Evolutionary conservation across 2,329 filamentous ascomycete genomes (phyloP).

Genomic region (Emydomyces testavorans): DNA sequence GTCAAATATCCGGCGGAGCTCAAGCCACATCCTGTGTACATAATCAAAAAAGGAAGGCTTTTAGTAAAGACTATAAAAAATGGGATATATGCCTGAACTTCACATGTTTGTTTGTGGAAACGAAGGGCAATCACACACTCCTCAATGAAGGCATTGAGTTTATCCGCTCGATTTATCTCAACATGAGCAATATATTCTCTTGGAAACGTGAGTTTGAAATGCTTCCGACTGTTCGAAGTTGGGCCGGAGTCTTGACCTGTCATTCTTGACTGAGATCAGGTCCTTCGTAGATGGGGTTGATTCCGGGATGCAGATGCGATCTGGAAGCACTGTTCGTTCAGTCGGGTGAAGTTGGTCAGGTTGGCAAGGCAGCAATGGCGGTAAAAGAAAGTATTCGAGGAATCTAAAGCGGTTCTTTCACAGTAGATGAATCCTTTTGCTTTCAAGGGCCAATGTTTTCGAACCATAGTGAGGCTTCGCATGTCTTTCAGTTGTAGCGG

Average conservation of each 20-base stretch:
- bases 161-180: constrained; percentile 75
- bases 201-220: constrained; percentile 66
- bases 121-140: constrained; percentile 41
- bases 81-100: too few relatives aligned
- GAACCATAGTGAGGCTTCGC: background rate
- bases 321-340: background rate
- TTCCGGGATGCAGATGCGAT: too few relatives aligned
- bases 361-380: background rate
- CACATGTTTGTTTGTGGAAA: too few relatives aligned
- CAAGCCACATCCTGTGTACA: constrained; percentile 67
- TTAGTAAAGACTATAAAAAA: background rate
- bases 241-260: background rate
- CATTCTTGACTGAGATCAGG: constrained; percentile 10
- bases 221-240: constrained; percentile 28
- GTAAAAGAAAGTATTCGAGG: too few relatives aligned
- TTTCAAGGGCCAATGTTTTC: background rate
- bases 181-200: constrained; percentile 69
- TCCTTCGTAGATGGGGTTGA: too few relatives aligned
- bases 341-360: background rate
- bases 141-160: constrained; percentile 79
- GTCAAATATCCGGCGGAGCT: constrained; percentile 61
- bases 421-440: background rate
- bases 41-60: background rate
- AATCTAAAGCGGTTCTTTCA: too few relatives aligned
- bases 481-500: background rate